Base-by-base conservation (phyloP, 495 filamentous ascomycete species). In the Daldinia concentrica region DNA sequence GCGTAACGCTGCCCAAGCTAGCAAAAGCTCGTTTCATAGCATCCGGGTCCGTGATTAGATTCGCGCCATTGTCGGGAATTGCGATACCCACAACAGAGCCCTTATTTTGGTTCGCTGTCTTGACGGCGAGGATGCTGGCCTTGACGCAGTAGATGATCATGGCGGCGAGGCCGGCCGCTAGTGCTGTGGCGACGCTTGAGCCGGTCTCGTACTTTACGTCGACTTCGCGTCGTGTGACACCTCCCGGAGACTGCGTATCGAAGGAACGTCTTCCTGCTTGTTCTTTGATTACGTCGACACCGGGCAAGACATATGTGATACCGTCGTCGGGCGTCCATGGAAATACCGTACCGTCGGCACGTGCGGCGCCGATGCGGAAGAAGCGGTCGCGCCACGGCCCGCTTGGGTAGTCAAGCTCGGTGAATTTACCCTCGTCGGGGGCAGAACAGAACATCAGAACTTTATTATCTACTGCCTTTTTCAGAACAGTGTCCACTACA, bases 341-440 rank as follows among this genome's bases (percentile, higher is more conserved):
- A 37, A 62, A 62, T 0, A 51, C 22, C 4, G 27, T 32, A 15
- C 58, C 58, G 58, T 62, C 27, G 27, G 26, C 30, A 12, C 41
- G 58, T 19, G 59, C 59, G n/a, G 59, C 59, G 29, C 59, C 59
- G 45, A 62, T 62, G n/a, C 58, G 58, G 43, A 62, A 62, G 41
- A 62, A 62, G 2, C 29, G 26, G 26, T 62, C 43, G 4, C 58
- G 58, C 29, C 27, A 36, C 0, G 30, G 30, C 0, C 58, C 58
- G 58, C 58, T 62, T 2, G 58, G 58, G 19, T 62, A 62, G 58
- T 62, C 58, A 2, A 51, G 43, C 15, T 62, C 41, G 7, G 43
- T 52, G 27, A 62, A 52, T 14, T 52, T 52, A 6, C 59, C 59
- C 14, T n/a, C 32, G 32, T 62, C 59, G 17, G 59, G 59, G 0